A percentile compares a stretch with the other conserved stretches of the same genome.
Evolutionary conservation across 495 filamentous ascomycete genomes (phyloP).

Genomic region (Xylaria curta): DNA sequence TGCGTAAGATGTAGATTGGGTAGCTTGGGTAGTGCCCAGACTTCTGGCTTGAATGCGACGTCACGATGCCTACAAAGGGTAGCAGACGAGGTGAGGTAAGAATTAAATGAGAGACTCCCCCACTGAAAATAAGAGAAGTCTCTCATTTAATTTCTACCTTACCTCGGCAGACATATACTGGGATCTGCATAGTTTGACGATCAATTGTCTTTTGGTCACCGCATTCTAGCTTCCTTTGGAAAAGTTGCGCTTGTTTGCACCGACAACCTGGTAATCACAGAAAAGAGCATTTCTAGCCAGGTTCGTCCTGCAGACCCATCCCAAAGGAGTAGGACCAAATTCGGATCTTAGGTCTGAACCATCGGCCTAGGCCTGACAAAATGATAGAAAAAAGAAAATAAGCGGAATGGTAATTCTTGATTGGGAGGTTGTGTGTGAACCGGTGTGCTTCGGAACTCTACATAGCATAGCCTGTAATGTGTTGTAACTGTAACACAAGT

Average conservation of each 20-base stretch:
- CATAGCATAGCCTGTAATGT: neutral
- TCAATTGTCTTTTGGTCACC: neutral
- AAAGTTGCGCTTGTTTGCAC: neutral
- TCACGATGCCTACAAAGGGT: neutral
- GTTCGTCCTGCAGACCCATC: neutral
- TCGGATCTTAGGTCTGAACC: neutral
- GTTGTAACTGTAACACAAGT: neutral
- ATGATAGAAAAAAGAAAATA: neutral
- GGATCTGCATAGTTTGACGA: neutral
- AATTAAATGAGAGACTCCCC: too few relatives aligned
- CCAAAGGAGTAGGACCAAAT: slow-evolving; percentile 12
- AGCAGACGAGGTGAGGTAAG: too few relatives aligned
- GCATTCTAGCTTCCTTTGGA: neutral
- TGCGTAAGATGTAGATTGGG: neutral
- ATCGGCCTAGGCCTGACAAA: neutral
- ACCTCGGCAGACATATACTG: neutral
- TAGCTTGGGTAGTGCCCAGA: too few relatives aligned
- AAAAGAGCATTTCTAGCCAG: neutral
- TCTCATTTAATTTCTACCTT: too few relatives aligned
- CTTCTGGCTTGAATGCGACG: neutral
- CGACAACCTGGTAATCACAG: neutral
- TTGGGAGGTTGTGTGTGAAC: neutral
- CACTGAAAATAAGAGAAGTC: too few relatives aligned
- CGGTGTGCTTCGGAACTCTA: neutral
- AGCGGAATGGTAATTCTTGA: neutral